Percentiles rank a stretch among this genome's conserved stretches.
phyloP scores from a whole-genome alignment of 371 early-diverging fungal genomes.

The Coemansia sp. region DNA sequence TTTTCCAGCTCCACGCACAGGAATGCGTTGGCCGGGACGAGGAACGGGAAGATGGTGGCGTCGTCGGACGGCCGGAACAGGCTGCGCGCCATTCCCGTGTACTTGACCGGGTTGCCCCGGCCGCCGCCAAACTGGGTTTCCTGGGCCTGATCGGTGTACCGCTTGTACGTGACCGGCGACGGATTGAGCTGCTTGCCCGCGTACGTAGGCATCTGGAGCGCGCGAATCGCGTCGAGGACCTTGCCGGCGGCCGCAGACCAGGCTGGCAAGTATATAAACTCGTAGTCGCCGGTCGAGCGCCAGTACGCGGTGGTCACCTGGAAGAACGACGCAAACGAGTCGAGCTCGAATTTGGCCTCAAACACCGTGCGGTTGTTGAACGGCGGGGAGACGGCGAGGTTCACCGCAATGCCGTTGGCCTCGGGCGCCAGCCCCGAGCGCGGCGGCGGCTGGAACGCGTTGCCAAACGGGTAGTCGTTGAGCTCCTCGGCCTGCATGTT shows the following conservation, averaged over 20 bases:
- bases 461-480: conserved; percentile 31
- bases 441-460: conserved; percentile 44
- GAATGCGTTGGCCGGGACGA: conserved; percentile 65
- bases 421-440: conserved; percentile 23
- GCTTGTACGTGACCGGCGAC: conserved; percentile 24
- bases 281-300: conserved; percentile 27
- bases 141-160: conserved; percentile 50
- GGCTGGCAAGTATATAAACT: conserved; percentile 16
- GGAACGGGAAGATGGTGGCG: conserved; percentile 60
- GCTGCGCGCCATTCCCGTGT: conserved; percentile 59
- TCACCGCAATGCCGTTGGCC: conserved; percentile 22
- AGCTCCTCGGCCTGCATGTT: conserved; percentile 48
- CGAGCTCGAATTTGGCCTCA: conserved; percentile 47
- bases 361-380: conserved; percentile 30
- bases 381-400: conserved; percentile 19
- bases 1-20: conserved; percentile 57
- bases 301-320: conserved; percentile 32
- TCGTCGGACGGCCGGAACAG: conserved; percentile 68
- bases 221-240: conserved; percentile 13
- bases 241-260: conserved; percentile 21
- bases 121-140: conserved; percentile 61
- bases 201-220: conserved; percentile 32
- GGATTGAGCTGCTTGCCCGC: conserved; percentile 6
- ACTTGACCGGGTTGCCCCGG: conserved; percentile 54
- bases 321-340: conserved; percentile 45